Evolutionary conservation across 1,284 basidiomycete genomes (phyloP).

Genomic region (Jaminaea rosea): DNA sequence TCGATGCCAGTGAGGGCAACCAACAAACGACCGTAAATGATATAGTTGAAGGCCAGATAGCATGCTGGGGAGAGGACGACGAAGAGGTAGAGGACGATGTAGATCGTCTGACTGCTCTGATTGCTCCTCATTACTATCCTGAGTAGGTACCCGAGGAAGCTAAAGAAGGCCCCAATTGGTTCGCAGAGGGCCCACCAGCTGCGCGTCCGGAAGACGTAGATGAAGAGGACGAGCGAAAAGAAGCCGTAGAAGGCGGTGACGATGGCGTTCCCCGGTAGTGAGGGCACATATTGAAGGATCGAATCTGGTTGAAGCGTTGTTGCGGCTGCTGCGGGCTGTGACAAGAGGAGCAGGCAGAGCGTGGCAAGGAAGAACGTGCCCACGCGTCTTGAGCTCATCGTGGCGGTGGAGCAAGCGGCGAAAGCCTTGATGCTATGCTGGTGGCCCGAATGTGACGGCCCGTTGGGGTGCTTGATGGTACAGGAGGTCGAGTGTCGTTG

Average conservation of each 20-base stretch:
- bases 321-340: too few relatives aligned
- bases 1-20: slow-evolving; percentile 12
- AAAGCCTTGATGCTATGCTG: too few relatives aligned
- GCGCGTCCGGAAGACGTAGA: slow-evolving; percentile 4
- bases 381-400: too few relatives aligned
- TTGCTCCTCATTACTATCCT: neutral
- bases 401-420: too few relatives aligned
- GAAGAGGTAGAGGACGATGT: slow-evolving; percentile 22
- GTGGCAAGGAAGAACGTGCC: too few relatives aligned
- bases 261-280: slow-evolving; percentile 16
- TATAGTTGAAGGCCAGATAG: slow-evolving; percentile 36
- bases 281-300: slow-evolving; percentile 16
- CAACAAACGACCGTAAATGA: slow-evolving; percentile 25
- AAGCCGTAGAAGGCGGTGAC: slow-evolving; percentile 15
- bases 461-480: too few relatives aligned
- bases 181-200: slow-evolving; percentile 24
- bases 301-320: slow-evolving; percentile 3
- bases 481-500: too few relatives aligned
- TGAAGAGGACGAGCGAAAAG: slow-evolving; percentile 9
- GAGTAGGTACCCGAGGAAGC: slow-evolving; percentile 1
- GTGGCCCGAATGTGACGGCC: too few relatives aligned
- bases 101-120: slow-evolving; percentile 7
- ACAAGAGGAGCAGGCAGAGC: too few relatives aligned
- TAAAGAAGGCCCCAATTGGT: slow-evolving; percentile 18
- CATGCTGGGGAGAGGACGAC: slow-evolving; percentile 27